Conservation (phyloP, 2,329 filamentous ascomycete species). For the Aspergillus versicolor region DNA sequence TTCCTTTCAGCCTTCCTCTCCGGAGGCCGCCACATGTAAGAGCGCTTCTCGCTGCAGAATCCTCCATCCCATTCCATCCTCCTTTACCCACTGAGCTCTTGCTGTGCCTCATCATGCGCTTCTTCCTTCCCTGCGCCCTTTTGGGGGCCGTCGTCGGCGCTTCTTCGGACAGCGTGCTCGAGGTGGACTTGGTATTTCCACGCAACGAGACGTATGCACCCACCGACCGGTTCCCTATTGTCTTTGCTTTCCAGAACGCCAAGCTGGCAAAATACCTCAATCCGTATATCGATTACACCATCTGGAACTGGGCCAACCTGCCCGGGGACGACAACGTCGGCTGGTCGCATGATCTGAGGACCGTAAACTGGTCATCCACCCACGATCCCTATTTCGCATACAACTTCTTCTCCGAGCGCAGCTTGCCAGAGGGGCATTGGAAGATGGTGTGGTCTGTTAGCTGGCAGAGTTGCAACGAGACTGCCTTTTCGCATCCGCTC, state of each 20-base stretch:
- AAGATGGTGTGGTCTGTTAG: constrained; percentile 1
- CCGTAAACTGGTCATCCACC: neutral
- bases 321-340: neutral
- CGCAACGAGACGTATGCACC: constrained; percentile 18
- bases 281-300: neutral
- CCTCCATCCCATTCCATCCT: too few species aligned
- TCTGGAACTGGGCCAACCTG: constrained; percentile 1
- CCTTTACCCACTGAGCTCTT: too few species aligned
- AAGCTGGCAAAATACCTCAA: constrained; percentile 12
- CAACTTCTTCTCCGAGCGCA: neutral
- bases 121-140: too few species aligned
- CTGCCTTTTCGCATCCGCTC: neutral
- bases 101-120: too few species aligned
- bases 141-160: too few species aligned
- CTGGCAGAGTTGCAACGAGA: constrained; percentile 15
- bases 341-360: neutral
- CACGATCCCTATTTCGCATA: constrained; percentile 13
- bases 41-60: too few species aligned
- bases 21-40: too few species aligned
- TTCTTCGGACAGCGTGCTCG: too few species aligned
- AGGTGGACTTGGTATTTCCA: constrained; percentile 19
- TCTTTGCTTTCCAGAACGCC: constrained; percentile 18
- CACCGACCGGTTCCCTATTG: constrained; percentile 15
- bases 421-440: neutral
- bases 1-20: too few species aligned